These are phyloP conservation scores for Podila minutissima DNA, from an alignment of 192 early-diverging fungal genomes.

Conservation along the genomic window DNA sequence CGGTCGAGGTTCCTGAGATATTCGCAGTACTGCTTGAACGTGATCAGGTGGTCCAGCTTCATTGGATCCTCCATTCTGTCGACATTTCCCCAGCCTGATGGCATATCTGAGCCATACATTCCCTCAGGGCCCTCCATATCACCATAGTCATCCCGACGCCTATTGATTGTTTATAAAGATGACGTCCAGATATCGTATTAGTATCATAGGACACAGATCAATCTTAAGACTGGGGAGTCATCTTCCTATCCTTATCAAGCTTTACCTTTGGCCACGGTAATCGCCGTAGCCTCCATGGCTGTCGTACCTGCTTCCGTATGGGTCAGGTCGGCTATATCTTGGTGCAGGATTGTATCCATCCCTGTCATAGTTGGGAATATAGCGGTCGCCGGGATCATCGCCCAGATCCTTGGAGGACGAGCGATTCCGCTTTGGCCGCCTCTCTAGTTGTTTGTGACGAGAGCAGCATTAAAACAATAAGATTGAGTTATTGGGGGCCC, in stretches of 20 bases:
- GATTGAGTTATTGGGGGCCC: too few species aligned
- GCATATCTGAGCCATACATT: conserved; percentile 33
- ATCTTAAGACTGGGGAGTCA: neutral
- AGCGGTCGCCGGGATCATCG: conserved; percentile 75
- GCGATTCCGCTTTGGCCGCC: conserved; percentile 43
- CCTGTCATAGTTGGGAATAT: conserved; percentile 88
- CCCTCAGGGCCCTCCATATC: conserved; percentile 55
- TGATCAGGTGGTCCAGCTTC: conserved; percentile 78
- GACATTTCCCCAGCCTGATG: conserved; percentile 42
- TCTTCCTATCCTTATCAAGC: neutral
- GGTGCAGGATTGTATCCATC: conserved; percentile 76
- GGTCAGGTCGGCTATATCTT: conserved; percentile 56
- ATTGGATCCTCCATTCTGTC: conserved; percentile 72
- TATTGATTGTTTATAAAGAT: conserved; percentile 4
- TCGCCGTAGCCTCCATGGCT: conserved; percentile 55
- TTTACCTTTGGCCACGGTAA: conserved; percentile 48
- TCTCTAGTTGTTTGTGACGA: conserved; percentile 15
- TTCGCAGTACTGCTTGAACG: conserved; percentile 80
- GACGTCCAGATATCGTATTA: neutral
- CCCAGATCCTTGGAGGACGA: conserved; percentile 38
- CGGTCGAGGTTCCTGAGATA: conserved; percentile 63
- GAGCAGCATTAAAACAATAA: neutral
- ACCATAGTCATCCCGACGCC: conserved; percentile 45
- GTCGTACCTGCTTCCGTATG: conserved; percentile 41
- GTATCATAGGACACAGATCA: neutral